Conservation (phyloP, 73 alveolate genomes). For the Symbiodinium natans region DNA sequence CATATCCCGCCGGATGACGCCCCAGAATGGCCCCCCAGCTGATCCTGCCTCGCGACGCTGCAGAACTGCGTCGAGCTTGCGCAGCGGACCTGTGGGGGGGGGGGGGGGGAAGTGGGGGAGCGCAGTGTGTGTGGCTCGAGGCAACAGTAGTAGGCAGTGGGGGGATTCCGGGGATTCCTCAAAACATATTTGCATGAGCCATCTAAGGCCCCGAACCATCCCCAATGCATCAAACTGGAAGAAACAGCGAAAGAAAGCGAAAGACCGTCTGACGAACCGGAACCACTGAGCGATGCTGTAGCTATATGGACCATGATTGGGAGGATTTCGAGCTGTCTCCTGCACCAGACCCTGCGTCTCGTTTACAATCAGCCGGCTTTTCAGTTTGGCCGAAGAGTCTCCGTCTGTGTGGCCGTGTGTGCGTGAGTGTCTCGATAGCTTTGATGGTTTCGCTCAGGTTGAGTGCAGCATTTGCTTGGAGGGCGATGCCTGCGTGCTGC, state of each 20-base stretch:
- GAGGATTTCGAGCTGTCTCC: neutral
- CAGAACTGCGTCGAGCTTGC: neutral
- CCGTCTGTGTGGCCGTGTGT: too few species aligned
- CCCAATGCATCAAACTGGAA: neutral
- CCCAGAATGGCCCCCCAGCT: neutral
- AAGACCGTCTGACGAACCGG: too few species aligned
- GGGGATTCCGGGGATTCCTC: too few species aligned
- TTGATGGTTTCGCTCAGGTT: too few species aligned
- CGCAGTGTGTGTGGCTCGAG: neutral
- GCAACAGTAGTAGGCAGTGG: too few species aligned
- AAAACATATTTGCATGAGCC: too few species aligned
- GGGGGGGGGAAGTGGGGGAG: neutral
- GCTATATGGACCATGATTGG: too few species aligned
- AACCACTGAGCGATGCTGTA: too few species aligned
- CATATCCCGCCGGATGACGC: too few species aligned
- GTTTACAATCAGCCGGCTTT: neutral
- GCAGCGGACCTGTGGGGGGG: neutral
- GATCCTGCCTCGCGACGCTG: neutral
- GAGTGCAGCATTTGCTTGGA: conserved; percentile 73
- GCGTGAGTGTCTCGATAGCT: too few species aligned
- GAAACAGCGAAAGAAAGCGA: neutral
- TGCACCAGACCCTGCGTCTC: neutral
- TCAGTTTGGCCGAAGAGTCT: too few species aligned
- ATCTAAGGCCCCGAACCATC: too few species aligned
- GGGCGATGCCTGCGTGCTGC: conserved; percentile 10